These are phyloP conservation scores for Thelonectria olida DNA, from an alignment of 2,329 filamentous ascomycete species.

Conservation along the genomic window DNA sequence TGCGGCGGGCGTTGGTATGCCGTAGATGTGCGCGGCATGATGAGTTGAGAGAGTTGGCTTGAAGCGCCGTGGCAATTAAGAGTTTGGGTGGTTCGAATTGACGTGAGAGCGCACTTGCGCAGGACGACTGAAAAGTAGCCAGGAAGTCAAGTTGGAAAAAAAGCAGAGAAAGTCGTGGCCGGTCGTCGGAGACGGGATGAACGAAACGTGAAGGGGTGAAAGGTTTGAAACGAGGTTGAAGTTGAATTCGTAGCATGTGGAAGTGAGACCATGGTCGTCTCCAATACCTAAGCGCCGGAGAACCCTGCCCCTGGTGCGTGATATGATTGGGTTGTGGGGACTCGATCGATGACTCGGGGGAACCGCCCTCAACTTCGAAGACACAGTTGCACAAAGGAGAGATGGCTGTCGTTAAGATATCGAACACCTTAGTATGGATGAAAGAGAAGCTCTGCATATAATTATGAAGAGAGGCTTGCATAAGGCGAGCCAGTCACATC, in stretches of 20 bases:
- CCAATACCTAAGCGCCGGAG: constrained; percentile 37
- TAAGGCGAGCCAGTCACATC: too few species aligned
- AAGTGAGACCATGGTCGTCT: constrained; percentile 36
- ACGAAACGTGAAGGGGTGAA: background rate
- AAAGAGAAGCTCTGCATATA: too few species aligned
- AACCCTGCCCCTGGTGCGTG: constrained; percentile 24
- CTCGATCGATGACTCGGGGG: background rate
- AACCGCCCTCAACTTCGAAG: constrained; percentile 12
- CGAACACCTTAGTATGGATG: too few species aligned
- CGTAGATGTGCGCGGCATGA: constrained; percentile 32
- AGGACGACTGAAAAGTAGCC: background rate
- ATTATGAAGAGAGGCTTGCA: too few species aligned
- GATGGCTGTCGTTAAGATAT: too few species aligned
- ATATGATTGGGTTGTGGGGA: constrained; percentile 11
- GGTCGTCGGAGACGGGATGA: constrained; percentile 12
- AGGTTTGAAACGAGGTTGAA: constrained; percentile 30
- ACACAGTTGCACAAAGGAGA: background rate
- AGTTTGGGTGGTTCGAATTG: too few species aligned
- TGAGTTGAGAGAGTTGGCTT: background rate
- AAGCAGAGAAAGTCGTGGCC: background rate
- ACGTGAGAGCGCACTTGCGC: background rate
- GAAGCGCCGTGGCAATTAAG: too few species aligned
- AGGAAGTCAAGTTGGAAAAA: background rate
- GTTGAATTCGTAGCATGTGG: constrained; percentile 35
- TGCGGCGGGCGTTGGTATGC: constrained; percentile 56